Conservation (phyloP, 345 rosid species). For the Ceriops zippeliana region DNA sequence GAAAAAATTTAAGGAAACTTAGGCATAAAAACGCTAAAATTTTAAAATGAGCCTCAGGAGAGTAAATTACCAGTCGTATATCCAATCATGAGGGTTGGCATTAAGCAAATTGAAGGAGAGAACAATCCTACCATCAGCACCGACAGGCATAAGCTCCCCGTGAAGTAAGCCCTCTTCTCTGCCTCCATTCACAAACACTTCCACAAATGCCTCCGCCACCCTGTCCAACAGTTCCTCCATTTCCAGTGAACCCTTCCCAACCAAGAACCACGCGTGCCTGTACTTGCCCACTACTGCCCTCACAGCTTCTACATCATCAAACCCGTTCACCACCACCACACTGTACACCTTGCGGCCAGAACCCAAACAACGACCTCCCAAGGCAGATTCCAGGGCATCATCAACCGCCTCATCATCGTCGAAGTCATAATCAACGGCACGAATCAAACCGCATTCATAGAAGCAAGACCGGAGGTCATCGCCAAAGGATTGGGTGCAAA, state of each 20-base stretch:
- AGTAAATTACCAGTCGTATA: slow-evolving; percentile 68
- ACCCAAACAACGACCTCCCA: slow-evolving; percentile 34
- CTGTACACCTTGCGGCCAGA: slow-evolving; percentile 45
- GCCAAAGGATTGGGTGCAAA: slow-evolving; percentile 2
- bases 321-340: slow-evolving; percentile 51
- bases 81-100: slow-evolving; percentile 78
- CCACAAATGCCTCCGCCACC: slow-evolving; percentile 64
- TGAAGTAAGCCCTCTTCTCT: slow-evolving; percentile 64
- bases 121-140: slow-evolving; percentile 82
- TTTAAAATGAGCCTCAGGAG: not conserved
- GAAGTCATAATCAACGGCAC: slow-evolving; percentile 31
- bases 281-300: slow-evolving; percentile 76
- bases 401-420: slow-evolving; percentile 52
- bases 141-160: slow-evolving; percentile 92
- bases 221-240: slow-evolving; percentile 34
- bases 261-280: slow-evolving; percentile 77
- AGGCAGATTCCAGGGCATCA: slow-evolving; percentile 45
- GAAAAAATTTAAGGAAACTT: slow-evolving; percentile 8
- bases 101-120: slow-evolving; percentile 87
- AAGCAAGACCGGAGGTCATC: slow-evolving; percentile 18
- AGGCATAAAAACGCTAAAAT: not conserved
- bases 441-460: slow-evolving; percentile 50
- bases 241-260: slow-evolving; percentile 40
- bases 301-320: slow-evolving; percentile 31
- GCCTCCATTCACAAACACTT: slow-evolving; percentile 81